Evolutionary conservation across 495 filamentous ascomycete species (phyloP).

Genomic region (Evernia prunastri): DNA sequence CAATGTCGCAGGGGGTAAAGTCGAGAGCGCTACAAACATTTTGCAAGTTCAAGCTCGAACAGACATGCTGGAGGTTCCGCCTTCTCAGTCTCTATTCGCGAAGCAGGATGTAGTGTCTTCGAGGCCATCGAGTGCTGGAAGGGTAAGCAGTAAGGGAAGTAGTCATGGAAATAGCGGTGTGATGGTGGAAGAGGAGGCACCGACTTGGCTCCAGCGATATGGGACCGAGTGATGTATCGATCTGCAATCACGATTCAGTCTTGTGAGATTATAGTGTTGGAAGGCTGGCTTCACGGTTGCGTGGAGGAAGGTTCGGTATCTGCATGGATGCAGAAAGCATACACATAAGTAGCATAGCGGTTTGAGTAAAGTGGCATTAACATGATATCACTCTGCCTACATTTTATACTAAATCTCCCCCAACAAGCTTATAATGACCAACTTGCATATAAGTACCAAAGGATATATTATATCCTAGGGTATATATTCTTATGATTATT

Average conservation of each 20-base stretch:
- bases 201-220: constrained; percentile 26
- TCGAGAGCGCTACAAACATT: constrained; percentile 11
- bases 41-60: constrained; percentile 3
- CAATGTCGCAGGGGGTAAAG: constrained; percentile 18
- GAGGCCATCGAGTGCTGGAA: constrained; percentile 15
- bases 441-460: too few relatives aligned
- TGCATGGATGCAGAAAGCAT: not conserved
- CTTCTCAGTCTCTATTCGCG: constrained; percentile 5
- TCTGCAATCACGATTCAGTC: not conserved
- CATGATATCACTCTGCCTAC: too few relatives aligned
- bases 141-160: not conserved
- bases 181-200: constrained; percentile 43
- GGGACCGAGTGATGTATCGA: not conserved
- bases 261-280: not conserved
- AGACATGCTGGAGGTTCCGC: constrained; percentile 20
- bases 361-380: too few relatives aligned
- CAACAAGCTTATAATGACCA: too few relatives aligned
- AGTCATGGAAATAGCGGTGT: constrained; percentile 33
- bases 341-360: too few relatives aligned
- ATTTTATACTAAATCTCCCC: too few relatives aligned
- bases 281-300: not conserved
- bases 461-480: too few relatives aligned
- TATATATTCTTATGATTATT: too few relatives aligned
- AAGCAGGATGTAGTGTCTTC: constrained; percentile 15
- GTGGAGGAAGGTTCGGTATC: not conserved